These are phyloP conservation scores for Chondrus crispus DNA, from an alignment of 23 red algal species.

Conservation along the genomic window DNA sequence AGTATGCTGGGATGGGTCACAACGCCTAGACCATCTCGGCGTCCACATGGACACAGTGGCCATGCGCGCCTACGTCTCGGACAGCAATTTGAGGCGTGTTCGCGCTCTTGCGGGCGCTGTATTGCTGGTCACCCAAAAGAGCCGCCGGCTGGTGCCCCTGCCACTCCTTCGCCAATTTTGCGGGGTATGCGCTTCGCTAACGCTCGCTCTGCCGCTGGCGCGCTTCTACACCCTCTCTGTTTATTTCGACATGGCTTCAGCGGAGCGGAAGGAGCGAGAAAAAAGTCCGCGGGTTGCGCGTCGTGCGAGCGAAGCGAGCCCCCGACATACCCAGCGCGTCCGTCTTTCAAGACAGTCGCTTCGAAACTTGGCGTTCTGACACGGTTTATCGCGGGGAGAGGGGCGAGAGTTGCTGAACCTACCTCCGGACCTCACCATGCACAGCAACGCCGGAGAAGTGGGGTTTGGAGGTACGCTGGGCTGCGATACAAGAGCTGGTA, in stretches of 20 bases:
- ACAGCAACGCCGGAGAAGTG: not conserved
- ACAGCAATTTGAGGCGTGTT: not conserved
- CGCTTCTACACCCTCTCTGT: not conserved
- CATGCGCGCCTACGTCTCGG: not conserved
- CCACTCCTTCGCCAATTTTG: not conserved
- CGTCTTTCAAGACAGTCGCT: not conserved
- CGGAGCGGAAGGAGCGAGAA: not conserved
- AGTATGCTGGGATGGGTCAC: not conserved
- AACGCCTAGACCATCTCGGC: not conserved
- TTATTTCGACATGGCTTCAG: constrained; percentile 18
- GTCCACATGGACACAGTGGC: not conserved
- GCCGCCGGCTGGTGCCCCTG: not conserved
- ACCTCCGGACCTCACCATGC: not conserved
- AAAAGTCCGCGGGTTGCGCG: not conserved
- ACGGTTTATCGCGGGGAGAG: not conserved
- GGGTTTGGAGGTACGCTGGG: not conserved
- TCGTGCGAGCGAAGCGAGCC: too few species aligned
- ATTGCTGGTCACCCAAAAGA: not conserved
- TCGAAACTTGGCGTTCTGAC: not conserved
- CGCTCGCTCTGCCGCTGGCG: not conserved
- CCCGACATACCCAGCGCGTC: too few species aligned
- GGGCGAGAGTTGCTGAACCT: not conserved
- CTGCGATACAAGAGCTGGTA: not conserved
- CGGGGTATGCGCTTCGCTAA: not conserved
- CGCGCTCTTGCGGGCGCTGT: not conserved